Evolutionary conservation across 495 filamentous ascomycete species (phyloP).

Genomic region (Durotheca rogersii): DNA sequence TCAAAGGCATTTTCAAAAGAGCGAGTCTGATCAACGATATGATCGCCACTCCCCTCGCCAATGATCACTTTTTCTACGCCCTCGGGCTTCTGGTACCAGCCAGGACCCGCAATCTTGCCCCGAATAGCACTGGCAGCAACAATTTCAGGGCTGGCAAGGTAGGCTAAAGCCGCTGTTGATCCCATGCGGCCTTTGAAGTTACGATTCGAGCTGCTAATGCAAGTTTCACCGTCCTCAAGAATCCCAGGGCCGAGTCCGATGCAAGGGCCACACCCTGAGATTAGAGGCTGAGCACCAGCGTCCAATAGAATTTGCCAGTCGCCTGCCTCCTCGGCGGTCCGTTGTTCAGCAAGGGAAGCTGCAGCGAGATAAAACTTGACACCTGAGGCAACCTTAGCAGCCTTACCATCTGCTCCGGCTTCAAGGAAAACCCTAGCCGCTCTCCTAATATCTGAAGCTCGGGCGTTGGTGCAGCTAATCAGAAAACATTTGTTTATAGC

Average conservation of each 20-base stretch:
- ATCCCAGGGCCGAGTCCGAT: slow-evolving; percentile 86
- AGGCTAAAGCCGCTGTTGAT: slow-evolving; percentile 78
- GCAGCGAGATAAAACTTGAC: slow-evolving; percentile 92
- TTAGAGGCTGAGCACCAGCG: slow-evolving; percentile 73
- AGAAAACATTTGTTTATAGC: slow-evolving; percentile 84
- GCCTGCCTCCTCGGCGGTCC: slow-evolving; percentile 72
- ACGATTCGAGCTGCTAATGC: slow-evolving; percentile 81
- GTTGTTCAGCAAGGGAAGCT: slow-evolving; percentile 77
- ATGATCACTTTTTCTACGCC: slow-evolving; percentile 64
- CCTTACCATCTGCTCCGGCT: slow-evolving; percentile 58
- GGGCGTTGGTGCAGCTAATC: slow-evolving; percentile 87
- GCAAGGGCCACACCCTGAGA: slow-evolving; percentile 82
- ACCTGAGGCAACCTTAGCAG: slow-evolving; percentile 71
- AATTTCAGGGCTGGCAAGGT: slow-evolving; percentile 78
- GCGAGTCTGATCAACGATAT: slow-evolving; percentile 59
- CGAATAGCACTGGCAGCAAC: slow-evolving; percentile 87
- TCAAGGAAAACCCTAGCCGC: slow-evolving; percentile 88
- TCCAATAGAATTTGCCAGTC: slow-evolving; percentile 84
- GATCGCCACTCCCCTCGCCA: slow-evolving; percentile 69
- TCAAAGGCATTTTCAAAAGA: slow-evolving; percentile 68
- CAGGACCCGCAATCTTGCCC: slow-evolving; percentile 79
- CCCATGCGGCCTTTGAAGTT: slow-evolving; percentile 97
- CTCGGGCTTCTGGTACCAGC: slow-evolving; percentile 72
- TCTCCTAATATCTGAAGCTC: slow-evolving; percentile 77
- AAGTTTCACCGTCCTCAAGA: slow-evolving; percentile 80